Conservation (phyloP, 2,329 filamentous ascomycete species). For the Sporothrix schenckii region DNA sequence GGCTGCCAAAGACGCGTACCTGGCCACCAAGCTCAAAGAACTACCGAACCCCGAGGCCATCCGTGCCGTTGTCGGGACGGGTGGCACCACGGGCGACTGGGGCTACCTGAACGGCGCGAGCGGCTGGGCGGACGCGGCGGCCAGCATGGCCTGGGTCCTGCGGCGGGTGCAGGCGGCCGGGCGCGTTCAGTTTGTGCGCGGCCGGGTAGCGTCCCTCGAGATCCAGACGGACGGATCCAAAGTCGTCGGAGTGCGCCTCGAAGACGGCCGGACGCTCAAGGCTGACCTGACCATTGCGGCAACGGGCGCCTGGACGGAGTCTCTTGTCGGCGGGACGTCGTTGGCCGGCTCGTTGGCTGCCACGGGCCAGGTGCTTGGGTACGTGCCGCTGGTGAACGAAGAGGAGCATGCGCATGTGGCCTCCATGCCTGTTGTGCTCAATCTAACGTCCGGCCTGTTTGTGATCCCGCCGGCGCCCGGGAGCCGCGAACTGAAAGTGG, state of each 20-base stretch:
- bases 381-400: conserved; percentile 68
- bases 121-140: conserved; percentile 80
- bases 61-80: conserved; percentile 50
- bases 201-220: conserved; percentile 50
- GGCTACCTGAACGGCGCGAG: conserved; percentile 75
- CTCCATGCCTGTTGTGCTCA: conserved; percentile 71
- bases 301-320: conserved; percentile 83
- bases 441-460: conserved; percentile 72
- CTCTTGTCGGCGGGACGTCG: conserved; percentile 37
- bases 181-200: conserved; percentile 60
- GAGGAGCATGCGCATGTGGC: conserved; percentile 68
- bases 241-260: conserved; percentile 58
- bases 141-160: conserved; percentile 67
- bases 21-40: conserved; percentile 42
- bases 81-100: conserved; percentile 60
- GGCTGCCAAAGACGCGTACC: conserved; percentile 45
- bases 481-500: conserved; percentile 66
- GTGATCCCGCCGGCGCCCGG: conserved; percentile 65
- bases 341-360: conserved; percentile 70
- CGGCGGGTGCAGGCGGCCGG: conserved; percentile 56
- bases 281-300: conserved; percentile 76
- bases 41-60: conserved; percentile 53
- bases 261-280: conserved; percentile 44
- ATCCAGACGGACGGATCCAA: conserved; percentile 40
- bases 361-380: conserved; percentile 80